phyloP scores from a whole-genome alignment of 441 rosid genomes.

The Dalechampia spathulata region DNA sequence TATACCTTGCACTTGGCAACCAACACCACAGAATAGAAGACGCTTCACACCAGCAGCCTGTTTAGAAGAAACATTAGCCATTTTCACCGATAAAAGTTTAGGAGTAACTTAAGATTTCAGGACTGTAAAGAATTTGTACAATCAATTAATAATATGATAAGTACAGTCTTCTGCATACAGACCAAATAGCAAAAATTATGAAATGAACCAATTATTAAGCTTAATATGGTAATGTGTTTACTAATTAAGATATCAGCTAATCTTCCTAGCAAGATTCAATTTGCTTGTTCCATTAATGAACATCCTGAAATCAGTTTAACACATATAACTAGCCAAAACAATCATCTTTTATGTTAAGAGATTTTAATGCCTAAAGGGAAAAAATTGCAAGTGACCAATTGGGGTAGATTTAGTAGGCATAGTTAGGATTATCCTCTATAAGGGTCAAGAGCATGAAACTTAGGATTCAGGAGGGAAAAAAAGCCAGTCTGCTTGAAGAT shows the following conservation, averaged over 20 bases:
- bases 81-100: constrained; percentile 6
- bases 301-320: background rate
- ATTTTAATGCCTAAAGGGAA: background rate
- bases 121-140: background rate
- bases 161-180: background rate
- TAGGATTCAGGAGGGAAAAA: background rate
- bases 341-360: background rate
- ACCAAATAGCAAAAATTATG: background rate
- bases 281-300: background rate
- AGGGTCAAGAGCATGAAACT: background rate
- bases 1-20: constrained; percentile 96
- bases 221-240: background rate
- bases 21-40: constrained; percentile 95
- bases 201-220: background rate
- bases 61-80: constrained; percentile 9
- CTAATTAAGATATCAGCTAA: background rate
- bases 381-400: background rate
- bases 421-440: background rate
- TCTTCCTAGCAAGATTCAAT: background rate
- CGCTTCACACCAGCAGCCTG: constrained; percentile 94
- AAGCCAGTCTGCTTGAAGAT: background rate
- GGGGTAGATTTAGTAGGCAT: background rate
- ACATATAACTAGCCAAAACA: background rate
- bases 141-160: background rate
- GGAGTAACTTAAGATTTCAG: background rate